These are phyloP conservation scores for Dendrocalamus latiflorus DNA, from an alignment of 202 grass and related monocot genomes.

Conservation along the genomic window DNA sequence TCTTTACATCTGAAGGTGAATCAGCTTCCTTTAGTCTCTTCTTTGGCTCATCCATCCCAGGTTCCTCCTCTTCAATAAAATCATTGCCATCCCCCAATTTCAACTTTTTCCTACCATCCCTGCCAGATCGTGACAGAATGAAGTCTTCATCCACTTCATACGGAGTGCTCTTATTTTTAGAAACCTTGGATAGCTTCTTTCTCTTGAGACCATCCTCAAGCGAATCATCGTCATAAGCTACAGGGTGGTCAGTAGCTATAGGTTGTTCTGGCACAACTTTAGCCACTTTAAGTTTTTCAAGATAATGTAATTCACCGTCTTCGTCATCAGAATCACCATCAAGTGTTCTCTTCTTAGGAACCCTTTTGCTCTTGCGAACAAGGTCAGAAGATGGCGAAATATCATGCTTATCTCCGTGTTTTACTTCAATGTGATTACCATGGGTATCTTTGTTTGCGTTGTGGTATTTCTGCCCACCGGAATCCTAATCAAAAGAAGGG, in stretches of 20 bases:
- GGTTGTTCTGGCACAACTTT: slow-evolving; percentile 45
- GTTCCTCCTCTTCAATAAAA: slow-evolving; percentile 71
- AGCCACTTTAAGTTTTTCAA: slow-evolving; percentile 58
- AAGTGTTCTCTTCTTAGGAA: slow-evolving; percentile 63
- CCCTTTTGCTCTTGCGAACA: slow-evolving; percentile 80
- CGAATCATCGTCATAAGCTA: slow-evolving; percentile 50
- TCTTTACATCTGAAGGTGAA: slow-evolving; percentile 39
- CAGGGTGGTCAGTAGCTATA: slow-evolving; percentile 20
- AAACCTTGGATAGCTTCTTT: slow-evolving; percentile 51
- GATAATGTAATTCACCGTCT: slow-evolving; percentile 55
- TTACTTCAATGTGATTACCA: slow-evolving; percentile 30
- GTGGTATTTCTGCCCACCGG: slow-evolving; percentile 31
- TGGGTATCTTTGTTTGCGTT: slow-evolving; percentile 26
- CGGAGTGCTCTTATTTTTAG: slow-evolving; percentile 41
- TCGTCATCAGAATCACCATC: slow-evolving; percentile 65
- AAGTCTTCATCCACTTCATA: slow-evolving; percentile 90
- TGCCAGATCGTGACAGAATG: slow-evolving; percentile 42
- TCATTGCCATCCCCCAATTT: slow-evolving; percentile 38
- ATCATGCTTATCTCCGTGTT: slow-evolving; percentile 34
- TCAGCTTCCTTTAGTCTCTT: slow-evolving; percentile 27
- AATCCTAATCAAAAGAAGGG: slow-evolving; percentile 40
- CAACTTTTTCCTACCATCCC: slow-evolving; percentile 46
- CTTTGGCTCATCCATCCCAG: slow-evolving; percentile 50
- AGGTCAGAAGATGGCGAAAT: slow-evolving; percentile 45
- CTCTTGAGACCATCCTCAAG: slow-evolving; percentile 51